Evolutionary conservation across 129 eudicot species (phyloP).

Genomic region (Gnaphalium uliginosum): DNA sequence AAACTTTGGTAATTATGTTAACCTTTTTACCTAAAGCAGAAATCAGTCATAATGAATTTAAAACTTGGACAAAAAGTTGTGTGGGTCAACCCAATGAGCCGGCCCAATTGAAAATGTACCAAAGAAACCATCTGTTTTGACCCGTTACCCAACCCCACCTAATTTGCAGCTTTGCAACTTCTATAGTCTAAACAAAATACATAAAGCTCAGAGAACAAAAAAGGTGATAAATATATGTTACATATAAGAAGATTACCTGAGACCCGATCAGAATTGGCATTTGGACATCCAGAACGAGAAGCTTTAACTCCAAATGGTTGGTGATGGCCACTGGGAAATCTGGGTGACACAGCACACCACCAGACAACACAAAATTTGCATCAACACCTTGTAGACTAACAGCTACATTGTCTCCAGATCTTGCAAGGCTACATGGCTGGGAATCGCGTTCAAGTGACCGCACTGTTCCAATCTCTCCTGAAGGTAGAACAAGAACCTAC

Average conservation of each 20-base stretch:
- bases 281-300: conserved; percentile 68
- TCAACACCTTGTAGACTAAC: conserved; percentile 84
- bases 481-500: conserved; percentile 87
- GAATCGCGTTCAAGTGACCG: conserved; percentile 84
- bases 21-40: neutral
- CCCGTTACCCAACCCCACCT: neutral
- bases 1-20: neutral
- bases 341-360: conserved; percentile 95
- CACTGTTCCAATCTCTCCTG: conserved; percentile 65
- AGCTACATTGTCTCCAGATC: conserved; percentile 92
- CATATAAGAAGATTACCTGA: conserved; percentile 49
- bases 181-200: neutral
- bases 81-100: neutral
- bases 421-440: conserved; percentile 56
- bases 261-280: conserved; percentile 84
- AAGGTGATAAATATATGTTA: neutral
- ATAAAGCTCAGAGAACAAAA: neutral
- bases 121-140: neutral
- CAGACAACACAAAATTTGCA: conserved; percentile 53
- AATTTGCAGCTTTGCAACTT: neutral
- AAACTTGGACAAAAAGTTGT: neutral
- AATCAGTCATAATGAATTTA: neutral
- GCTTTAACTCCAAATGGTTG: conserved; percentile 75
- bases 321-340: conserved; percentile 78
- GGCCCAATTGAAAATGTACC: neutral